Base-by-base conservation (phyloP, 768 basidiomycete genomes). In the Glaciozyma antarctica region DNA sequence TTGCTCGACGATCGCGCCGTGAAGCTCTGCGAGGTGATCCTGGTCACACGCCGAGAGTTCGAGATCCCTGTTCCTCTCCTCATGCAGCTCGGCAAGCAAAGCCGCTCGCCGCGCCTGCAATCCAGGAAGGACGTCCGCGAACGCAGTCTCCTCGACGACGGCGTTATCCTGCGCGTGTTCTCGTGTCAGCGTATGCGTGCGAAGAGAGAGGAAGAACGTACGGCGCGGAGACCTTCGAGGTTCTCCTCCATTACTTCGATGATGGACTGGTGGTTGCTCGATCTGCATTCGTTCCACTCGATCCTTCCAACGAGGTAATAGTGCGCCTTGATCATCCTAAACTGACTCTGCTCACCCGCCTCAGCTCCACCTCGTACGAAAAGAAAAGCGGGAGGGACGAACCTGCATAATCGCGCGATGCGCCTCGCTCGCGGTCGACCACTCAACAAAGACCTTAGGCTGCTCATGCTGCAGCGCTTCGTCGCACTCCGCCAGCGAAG, bases 1-100 rank as follows among this genome's bases (percentile, higher is more conserved):
- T 59, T 73, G 73, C 60, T 75, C 74, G 21, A 64, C 72, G 47
- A 68, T 68, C n/a, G 58, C 73, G 10, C 58, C 70, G 16, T 66
- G 67, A 7, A 73, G 58, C 21, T 67, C 60, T 5, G 61, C 54
- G 34, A 71, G 58, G 10, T 65, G 49, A 24, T 70, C 71, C 30
- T 60, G 30, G 51, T 75, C 70, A 54, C 68, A 69, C 7, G 57
- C 54, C 47, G 68, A 56, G 6, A 73, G 59, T 60, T 73, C 71
- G 9, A 38, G 45, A n/a, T 72, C 68, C 26, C 72, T 63, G 7
- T 44, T n/a, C 3, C 70, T 57, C 60, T 74, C 73, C 2, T 52
- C 58, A 7, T 62, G 48, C 21, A 74, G 62, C 28, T 72, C 68
- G 15, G 58, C 53, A 7, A 59, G 45, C 5, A 74, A 65, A 13